These are phyloP conservation scores for Potentilla sterilis DNA, from an alignment of 306 rosid species.

Conservation along the genomic window DNA sequence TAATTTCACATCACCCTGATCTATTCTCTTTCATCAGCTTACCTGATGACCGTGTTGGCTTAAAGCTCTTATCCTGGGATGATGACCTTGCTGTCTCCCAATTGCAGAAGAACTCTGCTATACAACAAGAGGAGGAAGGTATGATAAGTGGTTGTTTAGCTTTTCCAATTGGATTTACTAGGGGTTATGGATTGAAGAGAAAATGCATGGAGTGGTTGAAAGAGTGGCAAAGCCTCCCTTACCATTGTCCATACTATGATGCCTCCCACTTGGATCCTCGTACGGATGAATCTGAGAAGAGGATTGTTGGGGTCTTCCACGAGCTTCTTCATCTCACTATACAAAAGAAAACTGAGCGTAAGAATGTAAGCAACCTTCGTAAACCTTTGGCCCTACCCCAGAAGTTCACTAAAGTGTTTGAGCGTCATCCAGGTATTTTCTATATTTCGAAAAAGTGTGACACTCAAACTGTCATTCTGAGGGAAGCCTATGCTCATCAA, in stretches of 20 bases:
- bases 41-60: conserved; percentile 63
- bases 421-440: conserved; percentile 91
- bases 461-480: conserved; percentile 76
- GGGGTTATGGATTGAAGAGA: conserved; percentile 86
- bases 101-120: conserved; percentile 50
- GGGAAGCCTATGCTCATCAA: conserved; percentile 60
- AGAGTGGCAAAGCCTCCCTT: conserved; percentile 95
- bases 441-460: conserved; percentile 71
- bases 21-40: conserved; percentile 55
- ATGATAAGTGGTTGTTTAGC: not conserved
- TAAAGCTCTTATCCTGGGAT: conserved; percentile 72
- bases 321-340: conserved; percentile 84
- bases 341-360: conserved; percentile 79
- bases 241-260: conserved; percentile 62
- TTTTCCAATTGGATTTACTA: conserved; percentile 73
- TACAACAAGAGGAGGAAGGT: not conserved
- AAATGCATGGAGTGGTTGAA: conserved; percentile 84
- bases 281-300: conserved; percentile 84
- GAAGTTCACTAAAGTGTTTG: conserved; percentile 85
- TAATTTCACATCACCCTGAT: conserved; percentile 47
- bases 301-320: conserved; percentile 88
- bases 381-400: conserved; percentile 67
- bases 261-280: conserved; percentile 80
- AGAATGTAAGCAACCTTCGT: conserved; percentile 83
- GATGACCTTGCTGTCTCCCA: conserved; percentile 60